These are phyloP conservation scores for Serendipita sp. DNA, from an alignment of 768 basidiomycete genomes.

Conservation along the genomic window DNA sequence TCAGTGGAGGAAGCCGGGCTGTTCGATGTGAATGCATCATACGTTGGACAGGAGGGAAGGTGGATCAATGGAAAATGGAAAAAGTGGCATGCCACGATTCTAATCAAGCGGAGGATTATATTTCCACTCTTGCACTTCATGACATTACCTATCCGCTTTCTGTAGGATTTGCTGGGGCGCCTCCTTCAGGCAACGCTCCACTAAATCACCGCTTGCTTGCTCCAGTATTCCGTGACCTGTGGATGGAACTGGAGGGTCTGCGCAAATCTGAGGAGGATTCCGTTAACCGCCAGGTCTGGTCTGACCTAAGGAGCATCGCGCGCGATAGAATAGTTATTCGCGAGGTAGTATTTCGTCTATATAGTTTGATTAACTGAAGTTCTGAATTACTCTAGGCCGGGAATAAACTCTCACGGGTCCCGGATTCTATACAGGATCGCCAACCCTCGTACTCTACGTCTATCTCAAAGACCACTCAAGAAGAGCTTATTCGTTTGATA, in stretches of 20 bases:
- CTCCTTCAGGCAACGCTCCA: conserved; percentile 26
- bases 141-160: conserved; percentile 47
- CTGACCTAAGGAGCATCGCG: conserved; percentile 44
- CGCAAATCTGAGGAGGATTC: conserved; percentile 45
- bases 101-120: conserved; percentile 75
- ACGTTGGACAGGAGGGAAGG: conserved; percentile 48
- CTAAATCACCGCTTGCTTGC: conserved; percentile 73
- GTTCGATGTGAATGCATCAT: conserved; percentile 57
- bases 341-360: neutral
- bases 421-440: no score
- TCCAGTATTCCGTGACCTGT: conserved; percentile 67
- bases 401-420: no score
- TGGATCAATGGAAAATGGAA: conserved; percentile 64
- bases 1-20: conserved; percentile 60
- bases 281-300: conserved; percentile 57
- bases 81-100: conserved; percentile 66
- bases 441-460: no score
- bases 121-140: conserved; percentile 74
- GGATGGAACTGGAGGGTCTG: conserved; percentile 68
- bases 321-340: conserved; percentile 32
- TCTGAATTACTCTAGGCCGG: no score
- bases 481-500: conserved; percentile 44
- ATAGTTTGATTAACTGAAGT: no score
- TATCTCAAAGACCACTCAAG: conserved; percentile 9
- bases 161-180: conserved; percentile 40